Evolutionary conservation across 345 rosid species (phyloP).

Genomic region (Rhodamnia argentea): DNA sequence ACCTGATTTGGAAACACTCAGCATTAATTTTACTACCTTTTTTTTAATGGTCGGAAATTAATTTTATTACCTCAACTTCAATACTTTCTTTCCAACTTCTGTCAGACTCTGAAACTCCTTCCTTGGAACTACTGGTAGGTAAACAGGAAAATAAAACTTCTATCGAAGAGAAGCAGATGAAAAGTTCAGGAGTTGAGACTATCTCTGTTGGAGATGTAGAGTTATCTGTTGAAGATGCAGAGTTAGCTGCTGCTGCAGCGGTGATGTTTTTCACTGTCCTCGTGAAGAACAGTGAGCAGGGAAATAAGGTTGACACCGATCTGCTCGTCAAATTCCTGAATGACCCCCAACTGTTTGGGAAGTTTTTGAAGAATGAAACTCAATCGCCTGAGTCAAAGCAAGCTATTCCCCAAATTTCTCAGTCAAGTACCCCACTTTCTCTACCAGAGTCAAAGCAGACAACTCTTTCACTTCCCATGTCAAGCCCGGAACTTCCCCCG

Average conservation of each 20-base stretch:
- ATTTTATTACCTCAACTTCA: background rate
- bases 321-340: conserved; percentile 45
- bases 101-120: background rate
- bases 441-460: background rate
- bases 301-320: conserved; percentile 36
- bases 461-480: background rate
- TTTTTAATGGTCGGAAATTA: background rate
- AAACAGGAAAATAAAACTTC: background rate
- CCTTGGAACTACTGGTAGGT: background rate
- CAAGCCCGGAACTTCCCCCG: background rate
- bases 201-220: background rate
- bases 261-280: conserved; percentile 21
- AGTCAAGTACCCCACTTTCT: background rate
- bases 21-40: background rate
- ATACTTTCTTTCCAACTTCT: background rate
- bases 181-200: background rate
- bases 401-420: background rate
- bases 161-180: background rate
- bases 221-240: conserved; percentile 4
- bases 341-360: conserved; percentile 31
- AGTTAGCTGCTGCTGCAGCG: conserved; percentile 24
- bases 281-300: conserved; percentile 22
- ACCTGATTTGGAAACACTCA: background rate
- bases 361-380: conserved; percentile 16
- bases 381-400: conserved; percentile 2